Evolutionary conservation across 257 asterid genomes (phyloP), one percentile per base, ranked within the genome.

Genomic region (Gentiana macrophylla): DNA sequence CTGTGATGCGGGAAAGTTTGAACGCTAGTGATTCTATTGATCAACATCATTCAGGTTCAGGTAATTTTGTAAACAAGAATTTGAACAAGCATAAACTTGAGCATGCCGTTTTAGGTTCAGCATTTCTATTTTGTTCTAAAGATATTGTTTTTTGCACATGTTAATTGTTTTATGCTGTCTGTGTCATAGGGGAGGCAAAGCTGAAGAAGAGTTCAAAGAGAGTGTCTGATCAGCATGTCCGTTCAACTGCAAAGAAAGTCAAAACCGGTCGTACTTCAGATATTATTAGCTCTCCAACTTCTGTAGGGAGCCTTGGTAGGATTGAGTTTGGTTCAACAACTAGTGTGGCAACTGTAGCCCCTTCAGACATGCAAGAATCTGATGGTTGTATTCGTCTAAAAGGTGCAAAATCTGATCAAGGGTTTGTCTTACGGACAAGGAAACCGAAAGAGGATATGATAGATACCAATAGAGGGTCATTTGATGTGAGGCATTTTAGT

Each of bases 141-240:
- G 62, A 61, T 35, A 49, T 6, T 50, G 57, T 57, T 37, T 59
- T 61, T 24, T 56, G 49, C 62, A 36, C 56, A 58, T 67, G 41
- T 60, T 46, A 64, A 49, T 62, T 63, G 49, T 61, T 68, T 61
- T 61, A 66, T 59, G 52, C 52, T 56, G 57, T 64, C 24, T 65
- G 74, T 52, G 62, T 76, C 51, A 71, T 83, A 91, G 98, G 78
- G 74, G 77, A 70, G 70, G 68, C 62, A 61, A 74, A 72, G 62
- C 75, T 61, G 15, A 80, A 71, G 57, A 85, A 76, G 71, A 81
- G 65, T 77, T 32, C 47, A 56, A 78, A 68, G 73, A 72, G 75
- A 65, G 89, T 76, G 66, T 64, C 81, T 53, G 67, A 66, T 62
- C 76, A 75, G 64, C 60, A 55, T 63, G 77, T 57, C 57, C 62